Conservation (phyloP, 2,329 filamentous ascomycete genomes). For the Fusarium phyllophilum region DNA sequence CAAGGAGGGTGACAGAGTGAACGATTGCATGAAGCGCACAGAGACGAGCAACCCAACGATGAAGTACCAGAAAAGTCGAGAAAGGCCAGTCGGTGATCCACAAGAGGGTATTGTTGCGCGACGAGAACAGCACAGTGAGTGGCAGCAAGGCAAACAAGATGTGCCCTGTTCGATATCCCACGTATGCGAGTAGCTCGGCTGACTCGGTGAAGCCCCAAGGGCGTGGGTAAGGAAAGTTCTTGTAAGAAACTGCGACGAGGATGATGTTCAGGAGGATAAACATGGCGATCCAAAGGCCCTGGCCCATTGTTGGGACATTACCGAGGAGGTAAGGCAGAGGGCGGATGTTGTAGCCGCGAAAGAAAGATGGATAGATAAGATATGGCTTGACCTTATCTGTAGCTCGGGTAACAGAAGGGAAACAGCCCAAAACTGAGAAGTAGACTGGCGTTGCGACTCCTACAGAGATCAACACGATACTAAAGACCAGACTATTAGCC, state of each 20-base stretch:
- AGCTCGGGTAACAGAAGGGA: neutral
- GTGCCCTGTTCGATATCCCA: neutral
- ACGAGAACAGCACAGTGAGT: neutral
- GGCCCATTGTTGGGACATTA: accelerated
- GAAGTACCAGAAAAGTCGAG: neutral
- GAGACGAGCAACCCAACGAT: neutral
- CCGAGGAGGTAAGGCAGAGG: accelerated
- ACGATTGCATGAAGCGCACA: neutral
- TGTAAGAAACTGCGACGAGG: neutral
- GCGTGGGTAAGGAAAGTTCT: accelerated
- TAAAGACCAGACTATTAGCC: neutral
- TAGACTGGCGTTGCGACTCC: neutral
- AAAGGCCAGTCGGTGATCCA: neutral
- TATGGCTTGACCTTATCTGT: too few species aligned
- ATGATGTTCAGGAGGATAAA: neutral
- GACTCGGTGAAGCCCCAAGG: neutral
- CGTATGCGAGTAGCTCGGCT: neutral
- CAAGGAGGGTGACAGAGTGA: neutral
- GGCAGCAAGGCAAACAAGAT: neutral
- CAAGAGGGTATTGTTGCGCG: neutral
- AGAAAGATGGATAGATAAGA: neutral
- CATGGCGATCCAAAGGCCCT: neutral
- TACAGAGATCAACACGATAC: neutral
- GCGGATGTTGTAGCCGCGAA: neutral
- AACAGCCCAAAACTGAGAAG: accelerated